Base-by-base conservation (phyloP, 2,329 filamentous ascomycete genomes). In the Alternaria sp. region DNA sequence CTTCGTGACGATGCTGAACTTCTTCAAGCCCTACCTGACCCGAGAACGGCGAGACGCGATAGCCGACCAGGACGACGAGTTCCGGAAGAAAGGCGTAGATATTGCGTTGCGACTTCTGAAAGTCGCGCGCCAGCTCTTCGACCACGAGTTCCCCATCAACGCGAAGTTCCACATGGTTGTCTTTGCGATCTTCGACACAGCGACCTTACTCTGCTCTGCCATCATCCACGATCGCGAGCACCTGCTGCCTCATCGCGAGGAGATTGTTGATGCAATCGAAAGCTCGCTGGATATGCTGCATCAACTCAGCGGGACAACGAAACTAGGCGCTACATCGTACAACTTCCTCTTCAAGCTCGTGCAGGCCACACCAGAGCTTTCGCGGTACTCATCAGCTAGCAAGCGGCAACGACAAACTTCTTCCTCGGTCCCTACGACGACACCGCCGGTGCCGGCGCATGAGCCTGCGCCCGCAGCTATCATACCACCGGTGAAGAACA, bases 101-200 rank as follows among this genome's bases (percentile, higher is more conserved):
- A 80, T 82, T 44, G 79, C 81, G 11, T 66, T 87, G 18, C 81
- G 80, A 49, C 71, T 86, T 3, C 80, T 87, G 63, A 63, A 71
- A 3, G 74, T 78, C 1, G 76, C 84, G 6, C 78, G 78, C 21
- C 67, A 72, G 14, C 79, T 86, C 10, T 84, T 85, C 55, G 74
- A 83, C 18, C 77, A 82, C 37, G 76, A 82, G 9, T 83, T 80
- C 51, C 83, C 83, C 0, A 74, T 82, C 12, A 83, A 85, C 47
- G 79, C 82, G 6, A 85, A 84, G 37, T 86, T 85, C 45, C 83
- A 86, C 65, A 80, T 84, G 55, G 81, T 84, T 6, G 75, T 84
- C 0, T 87, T 86, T 60, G 78, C 79, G 46, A 82, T 86, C 30
- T 87, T 87, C 50, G 84, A 87, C 63, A 85, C 83, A 0, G 81